Evolutionary conservation across 2,329 filamentous ascomycete species (phyloP), one percentile per base, ranked within the genome.

Genomic region (Hypoxylon sp.): DNA sequence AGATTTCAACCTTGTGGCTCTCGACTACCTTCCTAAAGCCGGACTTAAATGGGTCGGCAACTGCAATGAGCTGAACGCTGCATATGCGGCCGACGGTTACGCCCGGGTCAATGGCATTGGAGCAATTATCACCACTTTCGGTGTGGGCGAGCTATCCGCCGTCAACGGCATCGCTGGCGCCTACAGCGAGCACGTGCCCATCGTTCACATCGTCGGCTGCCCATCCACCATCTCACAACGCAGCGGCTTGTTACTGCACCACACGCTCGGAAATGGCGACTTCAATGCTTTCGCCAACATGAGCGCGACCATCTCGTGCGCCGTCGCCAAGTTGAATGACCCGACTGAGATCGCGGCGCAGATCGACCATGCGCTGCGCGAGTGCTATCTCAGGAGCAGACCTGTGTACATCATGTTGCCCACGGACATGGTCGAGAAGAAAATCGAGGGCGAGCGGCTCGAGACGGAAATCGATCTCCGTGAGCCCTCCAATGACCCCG

Each of bases 321-420:
- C 89, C 22, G 85, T 92, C 42, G 89, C 91, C 60, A 90, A 91
- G 74, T 85, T 97, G 63, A 90, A 89, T 77, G 86, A 92, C 70
- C 88, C 91, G 1, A 80, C 85, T 65, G 90, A 92, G 72, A 92
- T 92, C 46, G 90, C 93, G 8, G 83, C 85, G 13, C 88, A 94
- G 75, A 95, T 97, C 73, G 94, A 97, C 78, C 86, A 92, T 74
- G 89, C 91, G 2, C 85, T 97, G 30, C 87, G 88, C 33, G 86
- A 94, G 80, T 96, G 93, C 78, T 93, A 88, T 82, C 80, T 93
- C 49, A 85, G 88, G 63, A 93, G 90, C 68, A 87, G 92, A 20
- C 94, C 94, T 2, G 92, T 97, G 55, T 97, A 97, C 80, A 90
- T 97, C 74, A 91, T 91, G 77, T 84, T 97, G 7, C 93, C 94